These are phyloP conservation scores for Zasmidium angulare DNA, from an alignment of 2,329 filamentous ascomycete species.

Conservation along the genomic window DNA sequence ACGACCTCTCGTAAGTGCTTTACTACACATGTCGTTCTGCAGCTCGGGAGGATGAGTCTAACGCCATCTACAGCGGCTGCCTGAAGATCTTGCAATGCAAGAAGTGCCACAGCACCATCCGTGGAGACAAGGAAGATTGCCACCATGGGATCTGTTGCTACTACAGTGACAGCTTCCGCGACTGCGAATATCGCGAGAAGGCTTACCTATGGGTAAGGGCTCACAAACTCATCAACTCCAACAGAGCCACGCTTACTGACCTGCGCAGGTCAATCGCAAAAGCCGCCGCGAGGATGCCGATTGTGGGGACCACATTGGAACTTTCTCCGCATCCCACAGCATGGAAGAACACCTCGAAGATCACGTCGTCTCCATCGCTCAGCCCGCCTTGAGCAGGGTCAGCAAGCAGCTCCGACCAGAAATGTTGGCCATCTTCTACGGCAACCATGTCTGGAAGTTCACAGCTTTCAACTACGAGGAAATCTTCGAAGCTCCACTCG, in stretches of 20 bases:
- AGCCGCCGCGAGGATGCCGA: too few relatives aligned
- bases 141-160: background rate
- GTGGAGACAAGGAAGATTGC: background rate
- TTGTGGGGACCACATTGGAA: too few relatives aligned
- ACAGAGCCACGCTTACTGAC: too few relatives aligned
- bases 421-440: constrained; percentile 15
- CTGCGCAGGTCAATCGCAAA: too few relatives aligned
- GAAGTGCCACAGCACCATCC: background rate
- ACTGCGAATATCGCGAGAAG: too few relatives aligned
- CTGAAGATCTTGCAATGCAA: constrained; percentile 3
- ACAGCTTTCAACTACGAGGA: background rate
- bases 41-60: too few relatives aligned
- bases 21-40: too few relatives aligned
- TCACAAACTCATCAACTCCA: too few relatives aligned
- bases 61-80: too few relatives aligned
- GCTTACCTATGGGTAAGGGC: too few relatives aligned
- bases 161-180: background rate
- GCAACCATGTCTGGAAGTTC: background rate
- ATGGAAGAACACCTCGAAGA: background rate
- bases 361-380: background rate
- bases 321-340: too few relatives aligned
- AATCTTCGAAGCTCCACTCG: too few relatives aligned
- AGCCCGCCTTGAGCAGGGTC: constrained; percentile 1
- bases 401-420: constrained; percentile 11
- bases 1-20: constrained; percentile 10